Evolutionary conservation across 148 eudicot species (phyloP).

Genomic region (Chenopodium album): DNA sequence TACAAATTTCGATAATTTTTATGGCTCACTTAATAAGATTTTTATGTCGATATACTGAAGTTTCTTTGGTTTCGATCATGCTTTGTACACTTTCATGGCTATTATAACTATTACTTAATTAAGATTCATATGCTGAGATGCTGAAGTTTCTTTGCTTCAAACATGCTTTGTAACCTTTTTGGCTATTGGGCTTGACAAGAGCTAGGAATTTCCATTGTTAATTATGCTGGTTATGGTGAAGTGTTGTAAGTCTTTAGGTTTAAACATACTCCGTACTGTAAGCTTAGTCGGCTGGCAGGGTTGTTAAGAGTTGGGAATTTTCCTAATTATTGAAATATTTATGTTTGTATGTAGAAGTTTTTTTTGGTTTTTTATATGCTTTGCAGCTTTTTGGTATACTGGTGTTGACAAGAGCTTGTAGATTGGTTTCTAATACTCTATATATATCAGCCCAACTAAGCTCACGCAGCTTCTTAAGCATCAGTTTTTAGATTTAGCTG

Average conservation of each 20-base stretch:
- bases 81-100: too few species aligned
- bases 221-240: neutral
- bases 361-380: neutral
- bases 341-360: neutral
- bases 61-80: too few species aligned
- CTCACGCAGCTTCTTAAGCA: neutral
- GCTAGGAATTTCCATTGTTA: too few species aligned
- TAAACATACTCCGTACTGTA: neutral
- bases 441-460: neutral
- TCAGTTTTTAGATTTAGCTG: neutral
- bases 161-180: neutral
- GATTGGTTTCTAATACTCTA: neutral
- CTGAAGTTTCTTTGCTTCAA: neutral
- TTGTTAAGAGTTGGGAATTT: neutral
- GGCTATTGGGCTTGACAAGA: too few species aligned
- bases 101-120: too few species aligned
- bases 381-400: neutral
- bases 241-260: neutral
- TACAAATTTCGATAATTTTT: too few species aligned
- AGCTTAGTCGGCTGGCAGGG: neutral
- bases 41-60: too few species aligned
- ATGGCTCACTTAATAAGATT: too few species aligned
- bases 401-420: neutral
- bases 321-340: neutral
- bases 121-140: neutral